Base-by-base conservation (phyloP, 495 filamentous ascomycete genomes). In the Daldinia loculata region DNA sequence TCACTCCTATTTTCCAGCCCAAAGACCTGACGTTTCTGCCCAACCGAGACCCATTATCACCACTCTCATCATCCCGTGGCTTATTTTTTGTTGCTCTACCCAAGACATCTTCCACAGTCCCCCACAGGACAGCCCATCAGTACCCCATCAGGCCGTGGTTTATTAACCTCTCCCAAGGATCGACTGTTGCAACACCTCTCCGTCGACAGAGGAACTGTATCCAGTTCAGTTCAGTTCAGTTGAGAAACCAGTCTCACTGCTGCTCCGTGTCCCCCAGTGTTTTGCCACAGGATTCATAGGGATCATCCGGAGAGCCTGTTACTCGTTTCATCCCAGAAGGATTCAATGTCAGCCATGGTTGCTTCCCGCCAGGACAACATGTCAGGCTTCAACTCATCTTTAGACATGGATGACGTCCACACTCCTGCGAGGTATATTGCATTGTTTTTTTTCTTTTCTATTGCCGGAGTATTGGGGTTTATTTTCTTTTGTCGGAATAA, bases 351-450 rank as follows among this genome's bases (percentile, higher is more conserved):
- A 79, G 74, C 81, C 76, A 74, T 82, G 79, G 77, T 81, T 80
- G 67, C 81, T 70, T 67, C 79, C 76, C 78, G 78, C 75, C 76
- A 68, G 72, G 78, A 82, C 63, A 83, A 66, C 71, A 84, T 85
- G 83, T 76, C 82, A 77, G 78, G 78, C 73, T 84, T 74, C 78
- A 84, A 78, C 63, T 75, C 79, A 81, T 71, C 65, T 79, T 75
- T 82, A 84, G 74, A 77, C 61, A 76, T 83, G 77, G 83, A 85
- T 69, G 82, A 85, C 77, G 82, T 84, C 76, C 82, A 84, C 75
- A 83, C 82, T 74, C 83, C 82, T 76, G 81, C 83, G 75, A 85
- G 83, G 83, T 85, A 84, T 83, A 80, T 71, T 75, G 70, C 71
- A 71, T 76, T 75, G 77, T 69, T 72, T 72, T 76, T 4, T 74